Base-by-base conservation (phyloP, 176 grass and related monocot species). In the Ensete ventricosum region DNA sequence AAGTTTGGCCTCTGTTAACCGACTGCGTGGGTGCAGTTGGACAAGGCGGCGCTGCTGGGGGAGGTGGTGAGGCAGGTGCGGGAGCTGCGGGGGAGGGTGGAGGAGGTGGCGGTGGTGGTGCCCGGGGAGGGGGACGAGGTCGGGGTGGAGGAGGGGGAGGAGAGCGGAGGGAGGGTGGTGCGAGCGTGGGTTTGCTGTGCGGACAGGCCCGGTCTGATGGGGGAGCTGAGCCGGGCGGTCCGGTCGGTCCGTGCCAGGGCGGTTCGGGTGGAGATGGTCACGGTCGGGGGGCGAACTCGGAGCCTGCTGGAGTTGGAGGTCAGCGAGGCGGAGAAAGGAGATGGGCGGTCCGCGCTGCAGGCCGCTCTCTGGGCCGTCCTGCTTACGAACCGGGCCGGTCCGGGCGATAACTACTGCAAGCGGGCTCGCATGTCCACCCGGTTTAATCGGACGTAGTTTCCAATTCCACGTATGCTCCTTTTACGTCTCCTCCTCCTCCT, bases 31-130 rank as follows among this genome's bases (percentile, higher is more conserved):
- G 9, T 73, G 78, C 77, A 99, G 95, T 87, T 99, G 95, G 95
- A 99, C 84, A 99, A 99, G 80, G 95, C 95, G 69, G 90, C 90
- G 60, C 21, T 99, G 81, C 84, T 99, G 50, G 95, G 95, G 17
- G 90, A 99, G 95, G 90, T 96, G 83, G 93, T 96, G 73, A 77
- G 89, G 79, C 79, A 92, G 73, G 93, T 96, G 73, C 82, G 90
- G 58, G 90, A 96, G 87, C 89, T 96, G 21, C 76, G 82, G 14
- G 76, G 76, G 59, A 80, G 75, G 54, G 90, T 84, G 19, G 90
- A 88, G 52, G 80, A 77, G 25, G 84, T 85, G 24, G 86, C 88
- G 4, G 82, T 84, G 76, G 77, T 83, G 62, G 82, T 87, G 6
- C 88, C 90, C 0, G 83, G 82, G 5, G 95, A 93, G 72, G 81